phyloP scores from a whole-genome alignment of 768 basidiomycete species.

The Serpula lacrymans region DNA sequence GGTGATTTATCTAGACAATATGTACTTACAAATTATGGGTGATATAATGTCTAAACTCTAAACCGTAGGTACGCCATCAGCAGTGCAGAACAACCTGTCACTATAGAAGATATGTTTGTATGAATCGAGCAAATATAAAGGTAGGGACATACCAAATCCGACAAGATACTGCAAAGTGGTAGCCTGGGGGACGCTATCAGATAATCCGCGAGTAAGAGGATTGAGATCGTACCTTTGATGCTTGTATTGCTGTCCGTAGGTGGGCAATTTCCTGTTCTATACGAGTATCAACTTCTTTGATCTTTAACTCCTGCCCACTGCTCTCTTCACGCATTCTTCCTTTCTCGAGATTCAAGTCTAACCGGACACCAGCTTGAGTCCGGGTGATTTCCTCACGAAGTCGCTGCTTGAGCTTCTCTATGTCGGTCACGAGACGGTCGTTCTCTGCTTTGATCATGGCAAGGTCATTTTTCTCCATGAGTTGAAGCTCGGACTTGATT shows the following conservation, averaged over 20 bases:
- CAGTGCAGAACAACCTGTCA: conserved; percentile 82
- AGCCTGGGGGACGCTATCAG: conserved; percentile 41
- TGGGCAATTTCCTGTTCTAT: conserved; percentile 96
- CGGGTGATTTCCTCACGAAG: conserved; percentile 88
- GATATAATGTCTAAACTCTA: conserved; percentile 28
- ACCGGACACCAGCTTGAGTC: conserved; percentile 88
- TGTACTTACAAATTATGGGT: too few species aligned
- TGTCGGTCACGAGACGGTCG: conserved; percentile 86
- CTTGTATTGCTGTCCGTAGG: conserved; percentile 77
- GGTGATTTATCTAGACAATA: too few species aligned
- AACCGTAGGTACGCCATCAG: conserved; percentile 88
- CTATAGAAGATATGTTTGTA: conserved; percentile 35
- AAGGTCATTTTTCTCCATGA: conserved; percentile 96
- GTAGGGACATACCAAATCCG: conserved; percentile 64
- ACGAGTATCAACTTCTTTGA: conserved; percentile 95
- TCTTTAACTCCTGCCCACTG: conserved; percentile 88
- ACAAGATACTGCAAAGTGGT: conserved; percentile 86
- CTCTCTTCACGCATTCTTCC: conserved; percentile 93
- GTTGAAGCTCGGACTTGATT: conserved; percentile 92
- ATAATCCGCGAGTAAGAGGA: background rate
- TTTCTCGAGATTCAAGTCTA: conserved; percentile 96
- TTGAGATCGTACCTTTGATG: conserved; percentile 65
- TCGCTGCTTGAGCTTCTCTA: conserved; percentile 93
- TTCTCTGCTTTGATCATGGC: conserved; percentile 95
- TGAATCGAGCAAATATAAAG: background rate